A percentile compares a stretch with the other conserved stretches of the same genome.
phyloP scores from a whole-genome alignment of 2,329 filamentous ascomycete genomes.

The Talaromyces rugulosus region DNA sequence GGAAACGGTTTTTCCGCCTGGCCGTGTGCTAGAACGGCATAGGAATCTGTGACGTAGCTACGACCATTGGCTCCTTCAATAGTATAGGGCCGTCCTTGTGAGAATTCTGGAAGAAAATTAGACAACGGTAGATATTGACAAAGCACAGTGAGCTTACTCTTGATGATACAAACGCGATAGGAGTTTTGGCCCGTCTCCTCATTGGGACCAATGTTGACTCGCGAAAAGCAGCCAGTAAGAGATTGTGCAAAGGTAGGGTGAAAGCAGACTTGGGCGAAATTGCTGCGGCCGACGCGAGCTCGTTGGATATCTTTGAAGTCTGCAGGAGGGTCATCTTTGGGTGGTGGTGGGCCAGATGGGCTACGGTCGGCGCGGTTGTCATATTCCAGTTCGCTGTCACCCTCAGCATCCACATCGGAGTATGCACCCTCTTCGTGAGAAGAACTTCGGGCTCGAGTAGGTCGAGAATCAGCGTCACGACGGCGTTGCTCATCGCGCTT shows the following conservation, averaged over 20 bases:
- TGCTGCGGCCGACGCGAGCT: conserved; percentile 74
- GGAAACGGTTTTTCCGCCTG: conserved; percentile 80
- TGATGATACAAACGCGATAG: conserved; percentile 86
- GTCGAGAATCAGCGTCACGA: conserved; percentile 34
- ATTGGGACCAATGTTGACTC: conserved; percentile 77
- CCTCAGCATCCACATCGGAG: conserved; percentile 61
- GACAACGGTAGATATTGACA: conserved; percentile 17
- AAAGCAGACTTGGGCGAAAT: conserved; percentile 89
- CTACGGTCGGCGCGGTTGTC: conserved; percentile 54
- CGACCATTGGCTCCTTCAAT: conserved; percentile 71
- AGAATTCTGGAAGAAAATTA: conserved; percentile 58
- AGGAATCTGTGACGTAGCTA: conserved; percentile 77
- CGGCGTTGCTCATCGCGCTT: conserved; percentile 46
- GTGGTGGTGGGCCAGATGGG: conserved; percentile 33
- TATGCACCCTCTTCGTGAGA: conserved; percentile 59
- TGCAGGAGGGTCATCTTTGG: conserved; percentile 65
- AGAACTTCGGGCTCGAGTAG: conserved; percentile 59
- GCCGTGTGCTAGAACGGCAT: conserved; percentile 75
- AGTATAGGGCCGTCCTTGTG: conserved; percentile 74
- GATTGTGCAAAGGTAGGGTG: conserved; percentile 82
- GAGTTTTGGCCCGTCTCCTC: conserved; percentile 66
- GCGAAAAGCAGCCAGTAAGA: conserved; percentile 78
- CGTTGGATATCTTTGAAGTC: conserved; percentile 79
- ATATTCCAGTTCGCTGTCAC: conserved; percentile 78
- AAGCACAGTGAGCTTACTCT: conserved; percentile 51